Evolutionary conservation across 441 rosid genomes (phyloP).

Genomic region (Populus hybrid): DNA sequence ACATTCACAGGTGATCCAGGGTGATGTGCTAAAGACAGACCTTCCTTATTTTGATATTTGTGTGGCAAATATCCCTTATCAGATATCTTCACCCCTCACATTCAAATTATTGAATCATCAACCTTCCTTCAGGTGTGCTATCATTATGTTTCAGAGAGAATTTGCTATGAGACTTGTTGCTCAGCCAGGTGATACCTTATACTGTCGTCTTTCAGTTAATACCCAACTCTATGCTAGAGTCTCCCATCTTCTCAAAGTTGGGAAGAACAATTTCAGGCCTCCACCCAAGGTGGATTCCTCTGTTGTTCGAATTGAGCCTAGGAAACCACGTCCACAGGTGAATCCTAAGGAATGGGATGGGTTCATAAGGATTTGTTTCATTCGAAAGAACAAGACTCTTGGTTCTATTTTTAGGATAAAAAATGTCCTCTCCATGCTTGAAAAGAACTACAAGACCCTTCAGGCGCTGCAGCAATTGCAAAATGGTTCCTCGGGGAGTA

Average conservation of each 20-base stretch:
- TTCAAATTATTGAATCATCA: constrained; percentile 67
- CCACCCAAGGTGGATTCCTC: constrained; percentile 98
- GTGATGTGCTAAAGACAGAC: constrained; percentile 82
- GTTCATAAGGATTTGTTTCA: constrained; percentile 75
- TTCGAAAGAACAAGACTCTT: constrained; percentile 81
- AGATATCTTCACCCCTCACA: constrained; percentile 70
- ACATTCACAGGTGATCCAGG: constrained; percentile 68
- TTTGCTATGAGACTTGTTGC: constrained; percentile 94
- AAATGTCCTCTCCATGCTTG: constrained; percentile 58
- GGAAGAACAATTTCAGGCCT: constrained; percentile 92
- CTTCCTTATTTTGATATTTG: constrained; percentile 88
- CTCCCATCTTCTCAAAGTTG: constrained; percentile 87
- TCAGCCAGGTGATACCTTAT: constrained; percentile 77
- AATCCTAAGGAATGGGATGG: constrained; percentile 91
- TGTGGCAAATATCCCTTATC: constrained; percentile 88
- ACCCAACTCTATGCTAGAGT: constrained; percentile 85
- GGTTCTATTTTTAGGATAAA: constrained; percentile 78
- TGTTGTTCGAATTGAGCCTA: constrained; percentile 84
- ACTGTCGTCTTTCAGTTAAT: constrained; percentile 83
- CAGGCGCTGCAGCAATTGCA: constrained; percentile 47
- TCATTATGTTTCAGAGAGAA: constrained; percentile 92
- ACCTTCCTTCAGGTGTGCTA: constrained; percentile 78
- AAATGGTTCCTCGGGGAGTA: constrained; percentile 19
- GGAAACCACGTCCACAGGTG: constrained; percentile 65
- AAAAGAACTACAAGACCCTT: constrained; percentile 79